These are phyloP conservation scores for Sugiyamaella xylanicola DNA, from an alignment of 1,139 yeast species.

Conservation along the genomic window DNA sequence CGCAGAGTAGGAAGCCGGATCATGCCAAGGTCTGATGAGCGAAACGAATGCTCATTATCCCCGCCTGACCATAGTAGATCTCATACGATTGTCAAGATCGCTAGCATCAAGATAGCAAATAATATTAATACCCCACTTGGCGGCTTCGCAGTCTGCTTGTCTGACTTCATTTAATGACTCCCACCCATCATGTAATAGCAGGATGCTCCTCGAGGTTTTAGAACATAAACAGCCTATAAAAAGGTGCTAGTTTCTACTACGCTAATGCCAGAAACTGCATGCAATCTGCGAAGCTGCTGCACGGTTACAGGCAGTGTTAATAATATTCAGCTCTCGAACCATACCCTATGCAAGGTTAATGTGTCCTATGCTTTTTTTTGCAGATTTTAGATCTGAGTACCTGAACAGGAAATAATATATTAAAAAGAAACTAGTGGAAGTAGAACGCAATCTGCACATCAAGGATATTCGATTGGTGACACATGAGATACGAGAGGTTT, in stretches of 20 bases:
- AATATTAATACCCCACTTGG: too few species aligned
- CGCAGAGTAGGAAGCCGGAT: not conserved
- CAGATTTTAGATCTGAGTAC: not conserved
- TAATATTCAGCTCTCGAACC: not conserved
- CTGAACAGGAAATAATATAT: not conserved
- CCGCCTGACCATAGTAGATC: not conserved
- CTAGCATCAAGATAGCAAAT: too few species aligned
- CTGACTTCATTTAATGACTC: too few species aligned
- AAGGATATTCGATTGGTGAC: not conserved
- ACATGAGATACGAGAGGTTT: not conserved
- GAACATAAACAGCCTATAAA: not conserved
- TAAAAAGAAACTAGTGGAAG: not conserved
- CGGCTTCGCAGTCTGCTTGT: too few species aligned
- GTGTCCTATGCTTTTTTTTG: not conserved
- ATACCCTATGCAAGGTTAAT: not conserved
- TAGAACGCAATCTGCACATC: not conserved
- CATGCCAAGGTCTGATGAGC: not conserved
- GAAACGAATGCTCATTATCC: not conserved
- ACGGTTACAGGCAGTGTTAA: not conserved
- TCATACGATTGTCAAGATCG: not conserved
- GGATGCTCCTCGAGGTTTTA: too few species aligned
- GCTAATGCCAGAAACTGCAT: not conserved
- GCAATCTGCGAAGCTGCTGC: not conserved
- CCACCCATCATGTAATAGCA: too few species aligned
- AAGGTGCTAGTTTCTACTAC: not conserved